Evolutionary conservation across 2,329 filamentous ascomycete genomes (phyloP), one percentile per base, ranked within the genome.

Genomic region (Penicillium sp.): DNA sequence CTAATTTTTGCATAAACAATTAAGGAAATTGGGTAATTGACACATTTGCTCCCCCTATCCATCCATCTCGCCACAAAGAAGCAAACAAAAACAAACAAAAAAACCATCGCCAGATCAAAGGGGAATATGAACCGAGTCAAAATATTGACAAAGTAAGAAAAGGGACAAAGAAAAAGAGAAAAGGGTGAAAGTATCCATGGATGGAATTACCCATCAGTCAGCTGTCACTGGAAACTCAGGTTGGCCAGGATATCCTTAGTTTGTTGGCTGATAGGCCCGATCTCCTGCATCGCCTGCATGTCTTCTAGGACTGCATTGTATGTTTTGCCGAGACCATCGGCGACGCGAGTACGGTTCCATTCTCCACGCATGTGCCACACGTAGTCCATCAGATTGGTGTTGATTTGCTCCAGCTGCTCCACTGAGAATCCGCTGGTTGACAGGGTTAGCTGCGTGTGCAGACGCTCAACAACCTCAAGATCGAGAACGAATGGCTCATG

Each of bases 401-500:
- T 93, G 72, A 97, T 88, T 75, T 97, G 93, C 79, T 97, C 93
- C 21, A 99, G 79, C 74, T 99, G 93, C 77, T 99, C 94, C 52
- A 99, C 90, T 0, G 88, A 90, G 73, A 90, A 90, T 0, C 90
- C 91, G 21, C 85, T 87, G 2, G 90, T 93, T 44, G 82, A 80
- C 29, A 83, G 77, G 0, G 88, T 86, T 35, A 96, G 78, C 38
- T 85, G 80, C 0, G 80, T 72, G 56, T 91, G 81, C 55, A 96
- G 82, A 7, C 78, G 72, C 2, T 78, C 73, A 25, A 91, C 78
- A 31, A 83, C 79, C 0, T 69, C 64, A 10, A 81, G 73, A 58
- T 86, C 82, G 15, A 85, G 53, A 8, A 67, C 58, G 8, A 76
- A 57, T 15, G 55, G 62, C 42, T 69, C 66, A n/a, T 71, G 67